Evolutionary conservation across 2,329 filamentous ascomycete genomes (phyloP).

Genomic region (Chrysoporthe austroafricana): DNA sequence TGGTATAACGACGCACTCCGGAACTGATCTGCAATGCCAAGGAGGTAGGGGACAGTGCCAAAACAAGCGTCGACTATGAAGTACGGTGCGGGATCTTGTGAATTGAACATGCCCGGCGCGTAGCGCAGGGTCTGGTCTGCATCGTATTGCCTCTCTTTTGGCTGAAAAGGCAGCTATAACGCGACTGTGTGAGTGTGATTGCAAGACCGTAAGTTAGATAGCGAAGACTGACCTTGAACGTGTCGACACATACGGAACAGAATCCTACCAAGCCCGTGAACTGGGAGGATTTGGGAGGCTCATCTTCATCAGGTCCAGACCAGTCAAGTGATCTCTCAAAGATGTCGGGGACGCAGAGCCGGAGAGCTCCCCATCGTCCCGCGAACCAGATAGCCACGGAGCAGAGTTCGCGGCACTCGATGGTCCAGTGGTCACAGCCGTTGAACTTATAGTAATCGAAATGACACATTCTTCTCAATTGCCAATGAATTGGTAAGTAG

Average conservation of each 20-base stretch:
- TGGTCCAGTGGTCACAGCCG: conserved; percentile 23
- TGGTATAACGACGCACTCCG: not conserved
- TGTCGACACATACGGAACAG: conserved; percentile 21
- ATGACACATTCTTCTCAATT: conserved; percentile 23
- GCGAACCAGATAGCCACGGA: conserved; percentile 15
- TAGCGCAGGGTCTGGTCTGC: not conserved
- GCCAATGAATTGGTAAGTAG: not conserved
- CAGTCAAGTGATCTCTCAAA: conserved; percentile 15
- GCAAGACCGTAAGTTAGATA: not conserved
- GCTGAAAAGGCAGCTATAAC: conserved; percentile 14
- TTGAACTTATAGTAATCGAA: conserved; percentile 23
- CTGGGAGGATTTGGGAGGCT: conserved; percentile 3
- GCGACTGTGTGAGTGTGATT: not conserved
- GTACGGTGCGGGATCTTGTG: conserved; percentile 15
- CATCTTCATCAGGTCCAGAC: conserved; percentile 17
- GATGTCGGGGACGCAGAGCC: conserved; percentile 21
- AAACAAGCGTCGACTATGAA: not conserved
- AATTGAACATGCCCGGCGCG: not conserved
- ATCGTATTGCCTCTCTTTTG: not conserved
- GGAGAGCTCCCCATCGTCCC: conserved; percentile 19
- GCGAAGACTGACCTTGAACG: conserved; percentile 19
- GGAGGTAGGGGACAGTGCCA: conserved; percentile 18
- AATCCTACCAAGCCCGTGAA: conserved; percentile 24
- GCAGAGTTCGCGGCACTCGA: conserved; percentile 23
- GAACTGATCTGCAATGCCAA: conserved; percentile 16